Conservation (phyloP, 192 early-diverging fungal species). For the Mortierella claussenii region DNA sequence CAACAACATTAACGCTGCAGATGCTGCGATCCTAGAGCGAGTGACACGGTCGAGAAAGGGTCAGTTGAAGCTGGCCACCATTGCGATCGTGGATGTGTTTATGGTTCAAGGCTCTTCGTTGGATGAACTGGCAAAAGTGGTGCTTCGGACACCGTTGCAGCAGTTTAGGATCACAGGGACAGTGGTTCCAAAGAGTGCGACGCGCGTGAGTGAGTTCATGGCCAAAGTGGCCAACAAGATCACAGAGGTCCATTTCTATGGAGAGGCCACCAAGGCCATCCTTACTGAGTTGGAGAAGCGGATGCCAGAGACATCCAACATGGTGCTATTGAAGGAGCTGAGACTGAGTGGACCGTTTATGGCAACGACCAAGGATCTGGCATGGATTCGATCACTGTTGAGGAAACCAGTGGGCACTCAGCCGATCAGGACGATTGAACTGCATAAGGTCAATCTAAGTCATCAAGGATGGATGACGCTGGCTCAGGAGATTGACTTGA, state of each 20-base stretch:
- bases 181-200: slow-evolving; percentile 1
- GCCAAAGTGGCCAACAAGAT: slow-evolving; percentile 22
- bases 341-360: slow-evolving; percentile 27
- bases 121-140: slow-evolving; percentile 29
- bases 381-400: slow-evolving; percentile 28
- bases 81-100: slow-evolving; percentile 20
- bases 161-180: slow-evolving; percentile 24
- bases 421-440: slow-evolving; percentile 28
- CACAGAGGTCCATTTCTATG: slow-evolving; percentile 25
- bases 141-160: slow-evolving; percentile 4
- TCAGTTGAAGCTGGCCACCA: slow-evolving; percentile 27
- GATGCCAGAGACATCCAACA: slow-evolving; percentile 11
- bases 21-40: slow-evolving; percentile 32
- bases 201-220: slow-evolving; percentile 29
- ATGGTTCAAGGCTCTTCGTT: slow-evolving; percentile 5
- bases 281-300: slow-evolving; percentile 22
- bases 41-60: slow-evolving; percentile 28
- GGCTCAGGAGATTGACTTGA: slow-evolving; percentile 34
- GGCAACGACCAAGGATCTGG: slow-evolving; percentile 29
- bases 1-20: slow-evolving; percentile 21
- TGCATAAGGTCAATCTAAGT: slow-evolving; percentile 28
- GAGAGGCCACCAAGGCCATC: slow-evolving; percentile 17
- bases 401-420: background rate
- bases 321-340: slow-evolving; percentile 17
- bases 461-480: slow-evolving; percentile 50